phyloP scores from a whole-genome alignment of 257 asterid genomes.

The Cinchona pubescens region DNA sequence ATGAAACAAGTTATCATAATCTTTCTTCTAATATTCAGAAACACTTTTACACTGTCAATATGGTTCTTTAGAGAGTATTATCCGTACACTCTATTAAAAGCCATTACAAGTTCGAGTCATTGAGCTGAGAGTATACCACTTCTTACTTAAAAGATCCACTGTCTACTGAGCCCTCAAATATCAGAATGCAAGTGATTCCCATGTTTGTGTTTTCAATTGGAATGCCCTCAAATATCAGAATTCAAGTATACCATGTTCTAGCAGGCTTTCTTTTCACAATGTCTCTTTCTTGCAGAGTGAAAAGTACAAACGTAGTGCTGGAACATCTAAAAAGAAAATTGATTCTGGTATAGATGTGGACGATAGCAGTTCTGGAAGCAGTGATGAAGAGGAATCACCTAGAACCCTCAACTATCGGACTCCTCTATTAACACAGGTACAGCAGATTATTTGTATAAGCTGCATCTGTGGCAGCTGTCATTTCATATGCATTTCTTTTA shows the following conservation, averaged over 20 bases:
- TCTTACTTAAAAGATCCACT: neutral
- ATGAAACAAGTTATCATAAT: neutral
- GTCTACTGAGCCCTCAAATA: too few relatives aligned
- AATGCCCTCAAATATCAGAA: too few relatives aligned
- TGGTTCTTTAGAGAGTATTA: neutral
- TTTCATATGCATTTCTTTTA: neutral
- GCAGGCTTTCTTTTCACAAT: neutral
- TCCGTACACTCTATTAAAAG: neutral
- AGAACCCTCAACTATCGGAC: conserved; percentile 60
- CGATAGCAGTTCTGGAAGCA: conserved; percentile 70
- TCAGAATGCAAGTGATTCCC: too few relatives aligned
- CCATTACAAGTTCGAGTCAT: neutral
- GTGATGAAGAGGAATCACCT: conserved; percentile 75
- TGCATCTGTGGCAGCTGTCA: neutral
- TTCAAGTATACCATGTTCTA: neutral
- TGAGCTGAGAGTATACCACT: neutral
- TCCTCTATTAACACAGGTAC: conserved; percentile 88
- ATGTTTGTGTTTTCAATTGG: neutral
- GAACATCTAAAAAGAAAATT: conserved; percentile 59
- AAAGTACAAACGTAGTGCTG: conserved; percentile 41
- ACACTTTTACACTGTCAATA: neutral
- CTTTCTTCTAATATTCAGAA: neutral
- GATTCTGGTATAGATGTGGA: conserved; percentile 42
- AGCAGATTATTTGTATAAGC: neutral
- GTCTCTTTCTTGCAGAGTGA: conserved; percentile 35